Conservation (phyloP, 2,329 filamentous ascomycete genomes). For the Pseudogymnoascus sp. region DNA sequence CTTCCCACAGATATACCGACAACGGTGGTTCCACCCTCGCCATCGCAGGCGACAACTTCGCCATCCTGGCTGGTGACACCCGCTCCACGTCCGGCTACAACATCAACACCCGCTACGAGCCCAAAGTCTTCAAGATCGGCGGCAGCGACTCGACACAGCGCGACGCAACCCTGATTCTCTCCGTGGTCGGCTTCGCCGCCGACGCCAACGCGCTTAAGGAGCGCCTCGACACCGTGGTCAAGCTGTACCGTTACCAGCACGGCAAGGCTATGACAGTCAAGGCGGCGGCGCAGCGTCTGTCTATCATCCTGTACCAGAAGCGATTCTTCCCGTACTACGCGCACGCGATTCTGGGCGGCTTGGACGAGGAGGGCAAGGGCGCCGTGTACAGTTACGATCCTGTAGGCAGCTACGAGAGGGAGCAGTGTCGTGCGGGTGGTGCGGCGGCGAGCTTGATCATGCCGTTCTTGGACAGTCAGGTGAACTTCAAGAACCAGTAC, state of each 20-base stretch:
- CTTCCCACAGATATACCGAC: slow-evolving; percentile 73
- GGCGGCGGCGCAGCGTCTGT: slow-evolving; percentile 89
- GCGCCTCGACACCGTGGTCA: slow-evolving; percentile 87
- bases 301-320: slow-evolving; percentile 93
- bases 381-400: slow-evolving; percentile 97
- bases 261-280: slow-evolving; percentile 92
- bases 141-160: slow-evolving; percentile 80
- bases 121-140: slow-evolving; percentile 96
- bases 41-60: slow-evolving; percentile 88
- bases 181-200: slow-evolving; percentile 91
- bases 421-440: slow-evolving; percentile 90
- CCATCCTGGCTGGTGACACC: slow-evolving; percentile 95
- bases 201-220: slow-evolving; percentile 92
- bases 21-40: slow-evolving; percentile 95
- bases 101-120: slow-evolving; percentile 94
- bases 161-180: slow-evolving; percentile 79
- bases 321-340: slow-evolving; percentile 99
- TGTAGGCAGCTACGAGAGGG: slow-evolving; percentile 93
- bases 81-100: slow-evolving; percentile 93
- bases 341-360: slow-evolving; percentile 82
- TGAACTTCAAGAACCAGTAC: slow-evolving; percentile 99
- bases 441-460: slow-evolving; percentile 93
- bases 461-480: slow-evolving; percentile 98
- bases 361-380: slow-evolving; percentile 91
- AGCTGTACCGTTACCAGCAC: slow-evolving; percentile 98